Evolutionary conservation across 257 asterid species (phyloP).

Genomic region (Parsonsia alboflavescens): DNA sequence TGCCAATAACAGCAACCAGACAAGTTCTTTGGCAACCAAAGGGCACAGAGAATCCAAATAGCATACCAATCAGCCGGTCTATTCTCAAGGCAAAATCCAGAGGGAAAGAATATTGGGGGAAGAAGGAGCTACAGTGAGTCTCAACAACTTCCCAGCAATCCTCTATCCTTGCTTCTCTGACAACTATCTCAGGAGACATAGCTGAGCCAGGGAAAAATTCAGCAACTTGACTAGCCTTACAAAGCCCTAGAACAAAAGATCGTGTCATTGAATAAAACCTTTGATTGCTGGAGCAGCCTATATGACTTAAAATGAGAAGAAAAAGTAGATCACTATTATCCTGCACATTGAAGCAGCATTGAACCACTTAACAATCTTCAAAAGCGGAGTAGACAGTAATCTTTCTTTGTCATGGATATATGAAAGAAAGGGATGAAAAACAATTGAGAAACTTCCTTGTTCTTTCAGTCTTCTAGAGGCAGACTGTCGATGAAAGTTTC

Average conservation of each 20-base stretch:
- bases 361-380: background rate
- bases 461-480: background rate
- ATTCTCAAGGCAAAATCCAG: constrained; percentile 73
- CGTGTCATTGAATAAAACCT: background rate
- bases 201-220: constrained; percentile 67
- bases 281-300: background rate
- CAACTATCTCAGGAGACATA: constrained; percentile 62
- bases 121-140: constrained; percentile 93
- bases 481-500: too few species aligned
- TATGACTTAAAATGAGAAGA: background rate
- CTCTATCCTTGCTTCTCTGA: constrained; percentile 88
- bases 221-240: constrained; percentile 79
- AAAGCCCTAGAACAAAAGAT: constrained; percentile 35
- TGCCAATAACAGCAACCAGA: constrained; percentile 70
- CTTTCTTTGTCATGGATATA: background rate
- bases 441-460: background rate
- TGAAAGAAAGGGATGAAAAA: background rate
- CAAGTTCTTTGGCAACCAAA: constrained; percentile 81
- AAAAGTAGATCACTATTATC: background rate
- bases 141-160: constrained; percentile 99
- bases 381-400: background rate
- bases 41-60: constrained; percentile 83
- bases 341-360: background rate
- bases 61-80: constrained; percentile 81
- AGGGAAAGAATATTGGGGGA: constrained; percentile 82